These are phyloP conservation scores for Onygenales sp. DNA, from an alignment of 2,329 filamentous ascomycete species.

Conservation along the genomic window DNA sequence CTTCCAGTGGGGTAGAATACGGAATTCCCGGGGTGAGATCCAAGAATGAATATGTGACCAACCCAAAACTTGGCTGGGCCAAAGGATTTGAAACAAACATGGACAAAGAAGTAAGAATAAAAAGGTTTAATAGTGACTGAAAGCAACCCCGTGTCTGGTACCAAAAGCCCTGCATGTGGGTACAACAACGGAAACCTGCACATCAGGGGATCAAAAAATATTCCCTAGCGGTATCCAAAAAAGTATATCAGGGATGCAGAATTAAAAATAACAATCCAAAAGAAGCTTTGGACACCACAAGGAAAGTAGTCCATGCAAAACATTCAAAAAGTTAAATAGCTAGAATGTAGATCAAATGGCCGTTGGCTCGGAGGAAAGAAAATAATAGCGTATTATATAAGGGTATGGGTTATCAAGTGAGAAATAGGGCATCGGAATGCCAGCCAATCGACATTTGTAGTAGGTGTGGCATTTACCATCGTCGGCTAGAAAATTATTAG, in stretches of 20 bases:
- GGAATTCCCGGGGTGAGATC: no score
- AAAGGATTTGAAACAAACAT: background rate
- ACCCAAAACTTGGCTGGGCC: background rate
- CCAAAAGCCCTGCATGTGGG: background rate
- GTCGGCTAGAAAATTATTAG: slow-evolving; percentile 21
- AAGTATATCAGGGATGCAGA: background rate
- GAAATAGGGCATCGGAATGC: slow-evolving; percentile 1
- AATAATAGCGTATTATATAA: slow-evolving; percentile 4
- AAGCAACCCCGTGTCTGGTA: background rate
- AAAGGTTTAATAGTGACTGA: background rate
- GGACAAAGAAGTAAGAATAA: background rate
- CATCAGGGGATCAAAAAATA: background rate
- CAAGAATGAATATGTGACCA: background rate
- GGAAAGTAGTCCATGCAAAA: background rate
- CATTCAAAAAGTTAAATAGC: background rate
- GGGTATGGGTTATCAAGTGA: slow-evolving; percentile 13
- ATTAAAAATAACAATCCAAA: slow-evolving; percentile 6
- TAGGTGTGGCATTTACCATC: slow-evolving; percentile 24
- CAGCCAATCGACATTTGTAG: background rate
- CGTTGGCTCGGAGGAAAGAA: slow-evolving; percentile 1
- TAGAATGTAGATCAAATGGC: slow-evolving; percentile 1
- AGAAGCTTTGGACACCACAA: slow-evolving; percentile 4
- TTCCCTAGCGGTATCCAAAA: background rate
- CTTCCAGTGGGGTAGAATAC: no score
- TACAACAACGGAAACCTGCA: background rate